Base-by-base conservation (phyloP, 352 stramenopile genomes). In the Phytophthora multivora region DNA sequence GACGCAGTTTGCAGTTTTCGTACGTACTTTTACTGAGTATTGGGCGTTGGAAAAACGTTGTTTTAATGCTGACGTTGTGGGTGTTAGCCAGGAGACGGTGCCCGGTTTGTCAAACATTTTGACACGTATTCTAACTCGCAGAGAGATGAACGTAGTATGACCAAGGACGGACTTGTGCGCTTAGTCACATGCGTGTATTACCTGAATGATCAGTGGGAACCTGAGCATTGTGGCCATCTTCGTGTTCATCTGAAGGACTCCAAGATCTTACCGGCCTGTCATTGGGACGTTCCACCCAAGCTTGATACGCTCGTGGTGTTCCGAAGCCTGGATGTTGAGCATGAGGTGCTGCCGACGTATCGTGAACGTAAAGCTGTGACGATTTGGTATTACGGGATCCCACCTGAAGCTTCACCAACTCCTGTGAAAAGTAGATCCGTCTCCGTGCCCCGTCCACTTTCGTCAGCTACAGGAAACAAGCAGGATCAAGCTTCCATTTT, bases 241-340 rank as follows among this genome's bases (percentile, higher is more conserved):
- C 80, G 89, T 6, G 62, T 96, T 30, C 88, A 90, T 55, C 58
- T 85, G 11, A 73, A 75, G 42, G 50, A 47, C 3, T 58, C 47
- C 0, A 25, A 30, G 41, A 33, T 58, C 5, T 59, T 69, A 46
- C 50, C 60, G 31, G 28, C 38, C 21, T 55, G 25, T 30, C 53
- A 70, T 6, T 91, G 73, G 66, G 94, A 98, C 68, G 56, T 98
- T 8, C 50, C 78, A 25, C 94, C 95, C 2, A 67, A 77, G 53
- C 71, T 95, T 8, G 91, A 98, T 71, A 88, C 90, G 28, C 69
- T 98, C 6, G 62, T 98, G 3, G 59, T 98, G 21, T 98, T 99
- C 69, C 84, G 90, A 39, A 97, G 89, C 19, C 79, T 93, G 41
- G 63, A 96, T 42, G 82, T 98, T 8, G 88, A 98, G 36, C 95